Conservation (phyloP, 2,329 filamentous ascomycete genomes). For the Coniochaeta sp. region DNA sequence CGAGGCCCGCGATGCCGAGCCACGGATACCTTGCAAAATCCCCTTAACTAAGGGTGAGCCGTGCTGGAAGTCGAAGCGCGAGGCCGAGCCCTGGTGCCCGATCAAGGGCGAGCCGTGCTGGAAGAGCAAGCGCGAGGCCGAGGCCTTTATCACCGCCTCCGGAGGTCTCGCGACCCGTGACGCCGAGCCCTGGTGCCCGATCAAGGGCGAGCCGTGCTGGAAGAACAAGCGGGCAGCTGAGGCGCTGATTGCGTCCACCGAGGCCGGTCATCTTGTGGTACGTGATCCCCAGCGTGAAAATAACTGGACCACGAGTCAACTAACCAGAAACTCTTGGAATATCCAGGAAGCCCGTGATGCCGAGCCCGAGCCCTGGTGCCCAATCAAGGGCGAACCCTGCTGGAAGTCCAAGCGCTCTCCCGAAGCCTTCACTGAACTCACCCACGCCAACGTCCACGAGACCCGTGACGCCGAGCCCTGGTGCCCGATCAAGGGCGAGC, state of each 20-base stretch:
- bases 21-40: too few relatives aligned
- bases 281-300: neutral
- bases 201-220: conserved; percentile 26
- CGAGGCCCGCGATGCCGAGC: conserved; percentile 13
- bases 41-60: conserved; percentile 29
- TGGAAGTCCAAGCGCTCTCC: conserved; percentile 34
- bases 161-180: conserved; percentile 19
- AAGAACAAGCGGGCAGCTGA: conserved; percentile 32
- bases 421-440: conserved; percentile 21
- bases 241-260: conserved; percentile 21
- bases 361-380: too few relatives aligned
- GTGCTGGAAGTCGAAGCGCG: conserved; percentile 37
- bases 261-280: conserved; percentile 22
- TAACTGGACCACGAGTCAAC: too few relatives aligned
- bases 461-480: conserved; percentile 18
- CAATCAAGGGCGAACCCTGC: conserved; percentile 32
- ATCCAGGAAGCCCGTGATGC: conserved; percentile 12
- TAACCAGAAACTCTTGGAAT: conserved; percentile 13
- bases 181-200: conserved; percentile 13
- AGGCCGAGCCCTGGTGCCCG: too few relatives aligned
- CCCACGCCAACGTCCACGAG: conserved; percentile 15
- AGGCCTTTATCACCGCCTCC: conserved; percentile 18
- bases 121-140: conserved; percentile 33
- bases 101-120: conserved; percentile 25
- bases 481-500: conserved; percentile 12